Evolutionary conservation across 306 rosid species (phyloP), one percentile per base, ranked within the genome.

Genomic region (Corylus americana): DNA sequence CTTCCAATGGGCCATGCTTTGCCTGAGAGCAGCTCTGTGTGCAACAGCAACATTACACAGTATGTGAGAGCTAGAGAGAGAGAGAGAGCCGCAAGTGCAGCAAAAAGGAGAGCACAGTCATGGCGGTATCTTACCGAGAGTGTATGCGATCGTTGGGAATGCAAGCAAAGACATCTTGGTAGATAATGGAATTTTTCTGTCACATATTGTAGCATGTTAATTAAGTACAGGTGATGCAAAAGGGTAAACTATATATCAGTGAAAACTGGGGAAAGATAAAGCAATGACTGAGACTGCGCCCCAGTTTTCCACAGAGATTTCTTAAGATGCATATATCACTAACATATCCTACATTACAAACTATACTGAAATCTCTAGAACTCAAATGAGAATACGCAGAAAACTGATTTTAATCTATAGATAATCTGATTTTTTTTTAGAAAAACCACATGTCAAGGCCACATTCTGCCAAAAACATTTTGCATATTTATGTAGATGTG

Each of bases 101-200:
- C 2, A 18, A 35, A 78, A 71, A 54, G 57, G 59, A 25, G n/a
- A 37, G 70, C 22, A 37, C 51, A 67, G 25, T 67, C 31, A 10
- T 42, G 72, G 8, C 1, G 3, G 17, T 51, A 42, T 64, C 71
- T 11, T 84, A 93, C 99, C 99, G 93, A 79, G 91, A 84, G 77
- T 86, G 96, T 83, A 95, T 87, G 57, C 87, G 87, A 89, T 95
- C 97, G 61, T 90, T 95, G 9, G 99, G 99, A 63, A 91, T 79
- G 83, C 97, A 95, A 66, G 94, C 87, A 83, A 95, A 91, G 70
- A 93, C 96, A 63, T 93, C 99, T 83, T 93, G 96, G 84, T 84
- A 95, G 85, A 95, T 93, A 29, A 90, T 35, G 18, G 97, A 90
- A 79, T 95, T 95, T 82, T 90, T 83, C 99, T 95, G 93, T 63